These are phyloP conservation scores for Helianthus tuberosus DNA, from an alignment of 129 eudicot genomes.

Conservation along the genomic window DNA sequence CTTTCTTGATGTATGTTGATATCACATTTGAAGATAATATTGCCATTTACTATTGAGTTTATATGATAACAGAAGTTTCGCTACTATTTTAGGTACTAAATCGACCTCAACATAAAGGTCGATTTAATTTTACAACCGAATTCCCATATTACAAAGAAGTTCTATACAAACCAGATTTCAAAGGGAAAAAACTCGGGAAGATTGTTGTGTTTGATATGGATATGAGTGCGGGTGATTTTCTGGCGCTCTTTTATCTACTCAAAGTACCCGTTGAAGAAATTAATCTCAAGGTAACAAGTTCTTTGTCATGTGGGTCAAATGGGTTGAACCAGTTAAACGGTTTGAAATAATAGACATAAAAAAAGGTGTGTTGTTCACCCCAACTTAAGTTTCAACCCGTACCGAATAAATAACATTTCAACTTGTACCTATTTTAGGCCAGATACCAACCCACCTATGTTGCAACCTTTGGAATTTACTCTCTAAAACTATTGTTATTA, in stretches of 20 bases:
- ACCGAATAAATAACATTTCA: too few species aligned
- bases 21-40: background rate
- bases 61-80: constrained; percentile 16
- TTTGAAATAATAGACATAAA: too few species aligned
- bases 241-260: constrained; percentile 84
- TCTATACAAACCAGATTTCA: constrained; percentile 57
- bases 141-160: constrained; percentile 63
- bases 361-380: too few species aligned
- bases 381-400: too few species aligned
- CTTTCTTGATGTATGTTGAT: constrained; percentile 69
- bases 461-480: background rate
- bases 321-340: too few species aligned
- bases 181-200: constrained; percentile 54
- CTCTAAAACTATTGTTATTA: background rate
- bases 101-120: constrained; percentile 51
- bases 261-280: constrained; percentile 71
- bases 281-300: constrained; percentile 62
- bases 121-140: constrained; percentile 71
- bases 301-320: background rate
- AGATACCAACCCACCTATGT: too few species aligned
- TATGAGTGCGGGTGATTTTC: constrained; percentile 93
- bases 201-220: constrained; percentile 84
- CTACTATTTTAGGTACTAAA: constrained; percentile 56
- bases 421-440: too few species aligned
- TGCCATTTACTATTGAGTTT: background rate